Conservation (phyloP, 2,329 filamentous ascomycete genomes). For the Fusarium sp. region DNA sequence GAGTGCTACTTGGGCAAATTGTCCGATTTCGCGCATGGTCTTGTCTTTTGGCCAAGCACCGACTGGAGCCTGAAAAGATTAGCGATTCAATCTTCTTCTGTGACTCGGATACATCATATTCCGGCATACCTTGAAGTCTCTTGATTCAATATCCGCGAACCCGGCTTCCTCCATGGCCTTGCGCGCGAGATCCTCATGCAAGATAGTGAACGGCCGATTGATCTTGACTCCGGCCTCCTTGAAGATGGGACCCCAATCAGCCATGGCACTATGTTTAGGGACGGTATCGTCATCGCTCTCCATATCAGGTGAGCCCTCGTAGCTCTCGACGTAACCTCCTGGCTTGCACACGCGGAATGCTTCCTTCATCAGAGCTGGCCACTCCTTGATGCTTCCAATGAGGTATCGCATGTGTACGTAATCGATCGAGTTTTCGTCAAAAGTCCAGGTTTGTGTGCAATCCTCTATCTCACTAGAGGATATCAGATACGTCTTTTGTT, state of each 20-base stretch:
- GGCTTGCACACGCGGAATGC: slow-evolving; percentile 64
- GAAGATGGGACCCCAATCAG: slow-evolving; percentile 38
- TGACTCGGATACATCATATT: no score
- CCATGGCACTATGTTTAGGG: slow-evolving; percentile 35
- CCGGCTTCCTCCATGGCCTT: slow-evolving; percentile 15
- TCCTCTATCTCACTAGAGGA: slow-evolving; percentile 34
- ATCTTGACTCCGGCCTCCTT: slow-evolving; percentile 41
- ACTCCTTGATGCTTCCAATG: slow-evolving; percentile 65
- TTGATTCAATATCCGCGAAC: slow-evolving; percentile 10
- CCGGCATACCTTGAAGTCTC: not conserved
- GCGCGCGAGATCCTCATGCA: slow-evolving; percentile 7
- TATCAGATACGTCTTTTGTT: not conserved
- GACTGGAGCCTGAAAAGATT: not conserved
- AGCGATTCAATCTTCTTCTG: not conserved
- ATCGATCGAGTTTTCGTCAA: slow-evolving; percentile 57
- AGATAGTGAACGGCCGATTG: slow-evolving; percentile 36
- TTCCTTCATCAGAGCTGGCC: slow-evolving; percentile 62
- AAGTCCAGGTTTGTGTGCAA: slow-evolving; percentile 44
- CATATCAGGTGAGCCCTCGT: slow-evolving; percentile 37
- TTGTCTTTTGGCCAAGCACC: slow-evolving; percentile 18
- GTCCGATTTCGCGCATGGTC: slow-evolving; percentile 9
- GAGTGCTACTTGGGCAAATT: slow-evolving; percentile 43
- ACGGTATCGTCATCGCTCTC: slow-evolving; percentile 45
- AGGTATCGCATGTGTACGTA: slow-evolving; percentile 69
- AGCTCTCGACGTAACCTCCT: slow-evolving; percentile 56